Percentiles rank a stretch among this genome's conserved stretches.
Evolutionary conservation across 2,329 filamentous ascomycete genomes (phyloP).

Genomic region (Xylariaceae sp.): DNA sequence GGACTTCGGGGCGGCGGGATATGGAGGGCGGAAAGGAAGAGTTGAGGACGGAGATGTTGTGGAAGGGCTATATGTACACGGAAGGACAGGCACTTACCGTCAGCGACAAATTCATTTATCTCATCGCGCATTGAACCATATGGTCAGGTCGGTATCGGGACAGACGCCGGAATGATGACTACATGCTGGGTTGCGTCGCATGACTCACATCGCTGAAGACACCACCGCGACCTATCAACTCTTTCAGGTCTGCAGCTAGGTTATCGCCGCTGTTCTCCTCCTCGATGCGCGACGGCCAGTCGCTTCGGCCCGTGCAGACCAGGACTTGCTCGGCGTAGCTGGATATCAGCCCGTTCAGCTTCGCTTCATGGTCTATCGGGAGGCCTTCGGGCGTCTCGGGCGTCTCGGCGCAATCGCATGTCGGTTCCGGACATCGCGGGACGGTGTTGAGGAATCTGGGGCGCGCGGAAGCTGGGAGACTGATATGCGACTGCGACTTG

Average conservation of each 20-base stretch:
- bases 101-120: constrained; percentile 20
- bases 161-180: no score
- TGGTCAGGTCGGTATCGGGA: no score
- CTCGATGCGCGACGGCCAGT: constrained; percentile 83
- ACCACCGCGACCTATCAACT: constrained; percentile 60
- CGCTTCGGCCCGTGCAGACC: constrained; percentile 70
- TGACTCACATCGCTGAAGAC: constrained; percentile 58
- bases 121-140: neutral
- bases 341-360: constrained; percentile 71
- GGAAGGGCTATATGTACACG: constrained; percentile 70
- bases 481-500: neutral
- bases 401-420: constrained; percentile 66
- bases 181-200: constrained; percentile 2
- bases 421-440: constrained; percentile 64
- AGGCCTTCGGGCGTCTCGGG: constrained; percentile 60
- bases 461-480: neutral
- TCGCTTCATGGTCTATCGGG: constrained; percentile 66
- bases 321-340: constrained; percentile 77
- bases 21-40: constrained; percentile 63
- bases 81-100: constrained; percentile 27
- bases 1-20: constrained; percentile 40
- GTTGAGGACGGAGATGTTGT: constrained; percentile 72
- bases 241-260: constrained; percentile 66
- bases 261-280: constrained; percentile 66
- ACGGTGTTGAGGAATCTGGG: constrained; percentile 33